Conservation (phyloP, 1,139 yeast genomes). For the Lodderomyces metapsilosis region DNA sequence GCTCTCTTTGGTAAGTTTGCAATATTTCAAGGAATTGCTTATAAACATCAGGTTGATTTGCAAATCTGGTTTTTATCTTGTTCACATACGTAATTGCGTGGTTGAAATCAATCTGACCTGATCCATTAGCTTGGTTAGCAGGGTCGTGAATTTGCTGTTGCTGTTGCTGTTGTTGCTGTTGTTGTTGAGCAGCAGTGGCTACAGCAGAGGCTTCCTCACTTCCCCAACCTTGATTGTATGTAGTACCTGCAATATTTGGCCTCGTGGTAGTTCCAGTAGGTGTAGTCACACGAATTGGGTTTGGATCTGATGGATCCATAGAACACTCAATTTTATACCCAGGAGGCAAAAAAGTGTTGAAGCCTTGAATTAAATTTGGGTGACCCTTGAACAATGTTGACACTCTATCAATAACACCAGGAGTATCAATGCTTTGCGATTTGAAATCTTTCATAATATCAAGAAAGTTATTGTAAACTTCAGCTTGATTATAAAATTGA, state of each 20-base stretch:
- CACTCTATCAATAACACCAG: constrained; percentile 96
- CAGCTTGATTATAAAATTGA: constrained; percentile 90
- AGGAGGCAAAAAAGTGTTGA: constrained; percentile 94
- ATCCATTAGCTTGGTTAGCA: constrained; percentile 31
- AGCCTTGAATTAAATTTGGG: constrained; percentile 91
- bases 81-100: constrained; percentile 96
- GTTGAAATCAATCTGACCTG: constrained; percentile 92
- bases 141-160: constrained; percentile 20
- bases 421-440: constrained; percentile 93
- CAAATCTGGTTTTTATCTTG: constrained; percentile 90
- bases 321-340: constrained; percentile 96
- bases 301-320: constrained; percentile 83
- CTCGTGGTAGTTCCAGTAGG: constrained; percentile 87
- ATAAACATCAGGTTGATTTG: constrained; percentile 92
- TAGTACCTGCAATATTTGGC: constrained; percentile 44
- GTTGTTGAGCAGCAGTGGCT: constrained; percentile 16
- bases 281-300: constrained; percentile 91
- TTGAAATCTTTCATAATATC: constrained; percentile 99
- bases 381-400: constrained; percentile 89
- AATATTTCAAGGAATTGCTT: constrained; percentile 91
- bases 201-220: constrained; percentile 13
- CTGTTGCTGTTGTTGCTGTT: constrained; percentile 16
- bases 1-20: constrained; percentile 95
- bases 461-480: constrained; percentile 90
- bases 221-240: constrained; percentile 26